Conservation (phyloP, 2,329 filamentous ascomycete species). For the Alternaria sp. region DNA sequence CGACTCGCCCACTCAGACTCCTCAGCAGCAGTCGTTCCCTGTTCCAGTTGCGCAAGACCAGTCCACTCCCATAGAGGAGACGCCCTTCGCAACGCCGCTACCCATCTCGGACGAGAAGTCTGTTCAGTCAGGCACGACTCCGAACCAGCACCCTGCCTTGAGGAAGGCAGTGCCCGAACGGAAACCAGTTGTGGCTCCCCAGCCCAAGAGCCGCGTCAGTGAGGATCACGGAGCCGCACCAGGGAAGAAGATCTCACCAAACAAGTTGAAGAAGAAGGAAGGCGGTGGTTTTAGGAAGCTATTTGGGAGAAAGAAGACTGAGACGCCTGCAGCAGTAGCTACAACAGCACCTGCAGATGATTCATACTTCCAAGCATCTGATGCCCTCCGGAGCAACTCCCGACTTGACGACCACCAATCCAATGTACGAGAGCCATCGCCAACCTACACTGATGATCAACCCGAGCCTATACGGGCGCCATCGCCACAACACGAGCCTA, state of each 20-base stretch:
- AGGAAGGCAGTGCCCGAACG: constrained; percentile 46
- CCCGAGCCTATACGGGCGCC: constrained; percentile 29
- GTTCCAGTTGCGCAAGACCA: constrained; percentile 3
- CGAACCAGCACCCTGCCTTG: constrained; percentile 55
- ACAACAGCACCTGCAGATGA: constrained; percentile 30
- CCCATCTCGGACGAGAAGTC: constrained; percentile 44
- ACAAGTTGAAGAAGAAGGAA: constrained; percentile 51
- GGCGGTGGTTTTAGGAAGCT: constrained; percentile 52
- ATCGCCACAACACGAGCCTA: constrained; percentile 39
- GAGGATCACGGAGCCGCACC: constrained; percentile 30
- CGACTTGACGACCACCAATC: constrained; percentile 35
- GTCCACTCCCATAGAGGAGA: constrained; percentile 3
- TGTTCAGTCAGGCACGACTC: constrained; percentile 22
- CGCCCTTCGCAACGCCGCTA: constrained; percentile 9
- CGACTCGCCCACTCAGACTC: constrained; percentile 34
- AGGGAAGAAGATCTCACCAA: constrained; percentile 43
- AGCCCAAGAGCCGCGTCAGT: constrained; percentile 26
- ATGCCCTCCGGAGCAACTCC: constrained; percentile 37
- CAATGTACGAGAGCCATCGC: constrained; percentile 37
- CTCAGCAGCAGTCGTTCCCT: constrained; percentile 41
- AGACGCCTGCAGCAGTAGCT: constrained; percentile 24
- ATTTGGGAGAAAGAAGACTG: constrained; percentile 51
- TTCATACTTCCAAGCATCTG: constrained; percentile 29
- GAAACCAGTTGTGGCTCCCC: constrained; percentile 20
- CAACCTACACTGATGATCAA: constrained; percentile 31